Conservation (phyloP, 306 rosid genomes). For the Cucurbita maxima region DNA sequence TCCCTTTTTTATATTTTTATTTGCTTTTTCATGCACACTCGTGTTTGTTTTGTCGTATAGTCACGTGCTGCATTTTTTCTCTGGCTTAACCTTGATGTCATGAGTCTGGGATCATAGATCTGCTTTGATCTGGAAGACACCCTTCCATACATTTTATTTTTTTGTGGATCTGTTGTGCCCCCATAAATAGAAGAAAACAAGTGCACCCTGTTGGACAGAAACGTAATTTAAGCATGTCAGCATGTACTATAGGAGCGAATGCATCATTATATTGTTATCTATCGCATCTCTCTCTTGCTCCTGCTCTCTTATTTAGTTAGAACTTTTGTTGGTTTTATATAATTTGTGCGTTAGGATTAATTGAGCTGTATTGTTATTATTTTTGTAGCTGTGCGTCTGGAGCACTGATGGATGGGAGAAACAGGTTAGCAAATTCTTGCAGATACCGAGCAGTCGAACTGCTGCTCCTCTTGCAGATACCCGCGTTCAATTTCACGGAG, state of each 20-base stretch:
- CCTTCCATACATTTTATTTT: neutral
- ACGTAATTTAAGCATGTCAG: neutral
- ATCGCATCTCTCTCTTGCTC: neutral
- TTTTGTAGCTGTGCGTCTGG: constrained; percentile 87
- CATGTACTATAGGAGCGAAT: neutral
- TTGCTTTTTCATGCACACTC: neutral
- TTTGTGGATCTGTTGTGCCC: neutral
- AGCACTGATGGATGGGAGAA: constrained; percentile 92
- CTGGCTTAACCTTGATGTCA: neutral
- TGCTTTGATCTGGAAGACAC: neutral
- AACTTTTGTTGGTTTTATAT: neutral
- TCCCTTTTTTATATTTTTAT: neutral
- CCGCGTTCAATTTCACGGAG: constrained; percentile 82
- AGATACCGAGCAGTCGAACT: constrained; percentile 56
- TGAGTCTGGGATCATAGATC: neutral
- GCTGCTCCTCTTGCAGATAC: constrained; percentile 72
- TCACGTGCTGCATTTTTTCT: neutral
- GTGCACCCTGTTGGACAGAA: neutral
- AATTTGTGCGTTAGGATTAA: neutral
- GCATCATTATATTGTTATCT: neutral
- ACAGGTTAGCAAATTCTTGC: constrained; percentile 62
- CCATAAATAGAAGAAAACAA: neutral
- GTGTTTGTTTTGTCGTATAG: neutral
- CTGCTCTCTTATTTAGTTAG: neutral
- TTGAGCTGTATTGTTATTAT: neutral